Base-by-base conservation (phyloP, 2,329 filamentous ascomycete species). In the Sporothrix luriei region DNA sequence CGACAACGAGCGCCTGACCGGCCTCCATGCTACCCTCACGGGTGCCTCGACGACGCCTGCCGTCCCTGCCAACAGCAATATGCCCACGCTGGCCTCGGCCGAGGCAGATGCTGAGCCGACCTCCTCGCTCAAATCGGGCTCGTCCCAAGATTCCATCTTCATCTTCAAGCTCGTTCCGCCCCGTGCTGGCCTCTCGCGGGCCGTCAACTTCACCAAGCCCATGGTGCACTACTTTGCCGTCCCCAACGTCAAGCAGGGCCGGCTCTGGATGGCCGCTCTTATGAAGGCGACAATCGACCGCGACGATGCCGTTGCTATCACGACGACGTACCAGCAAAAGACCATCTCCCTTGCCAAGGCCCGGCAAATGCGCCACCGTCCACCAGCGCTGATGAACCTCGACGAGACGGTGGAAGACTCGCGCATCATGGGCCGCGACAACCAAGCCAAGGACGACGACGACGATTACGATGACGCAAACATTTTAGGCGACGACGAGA, bases 281-380 rank as follows among this genome's bases (percentile, higher is more conserved):
- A 97, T 99, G 92, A 99, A 99, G 81, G 95, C 95, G 13, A 99
- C 95, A 1, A 99, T 99, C 75, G 94, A 98, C 77, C 90, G 94
- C 71, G 95, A 99, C 75, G 88, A 91, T 76, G 87, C 87, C 4
- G 87, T 91, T 72, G 87, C 90, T 11, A 90, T 97, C 71, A 93
- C 92, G 24, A 95, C 92, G 3, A 97, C 93, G 3, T 98, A 98
- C 80, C 94, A 97, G 77, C 94, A 97, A 78, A 95, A 97, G 83
- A 99, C 95, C 0, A 97, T 99, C 69, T 95, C 91, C 33, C 87
- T 99, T 7, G 87, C 90, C 69, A 97, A 97, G 80, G 95, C 95
- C 14, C 89, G 90, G 70, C 87, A 90, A 72, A 92, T 96, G 89
- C 91, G 91, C 69, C 93, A 97, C 77, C 88, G 95, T 5, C 95